A percentile compares a stretch with the other conserved stretches of the same genome.
Conservation (phyloP, 306 rosid genomes). For the Argentina anserina region DNA sequence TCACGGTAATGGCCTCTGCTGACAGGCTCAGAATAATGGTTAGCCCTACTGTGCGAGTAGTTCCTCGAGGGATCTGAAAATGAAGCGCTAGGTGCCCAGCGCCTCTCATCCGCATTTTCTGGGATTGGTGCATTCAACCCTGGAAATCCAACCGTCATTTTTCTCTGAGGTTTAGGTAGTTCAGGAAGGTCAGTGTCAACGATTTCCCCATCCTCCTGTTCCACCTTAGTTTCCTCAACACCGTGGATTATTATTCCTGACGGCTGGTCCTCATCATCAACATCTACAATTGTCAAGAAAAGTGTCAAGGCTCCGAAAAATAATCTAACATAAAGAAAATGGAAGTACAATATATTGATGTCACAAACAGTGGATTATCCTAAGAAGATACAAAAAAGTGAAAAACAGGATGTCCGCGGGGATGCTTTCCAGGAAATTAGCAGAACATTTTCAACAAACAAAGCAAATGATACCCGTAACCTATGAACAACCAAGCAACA, state of each 20-base stretch:
- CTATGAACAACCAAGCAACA: neutral
- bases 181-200: conserved; percentile 40
- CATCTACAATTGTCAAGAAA: conserved; percentile 43
- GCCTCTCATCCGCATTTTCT: conserved; percentile 64
- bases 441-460: neutral
- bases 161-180: conserved; percentile 43
- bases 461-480: neutral
- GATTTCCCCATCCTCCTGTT: conserved; percentile 95
- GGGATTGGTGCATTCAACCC: conserved; percentile 93
- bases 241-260: conserved; percentile 79
- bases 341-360: neutral
- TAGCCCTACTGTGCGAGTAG: conserved; percentile 45
- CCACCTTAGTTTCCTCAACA: conserved; percentile 50
- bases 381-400: conserved; percentile 2
- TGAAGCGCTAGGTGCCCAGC: conserved; percentile 57
- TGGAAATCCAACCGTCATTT: conserved; percentile 71
- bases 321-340: conserved; percentile 5
- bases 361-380: neutral
- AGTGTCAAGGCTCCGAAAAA: conserved; percentile 1
- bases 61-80: conserved; percentile 46
- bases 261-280: conserved; percentile 79
- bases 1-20: conserved; percentile 60
- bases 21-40: conserved; percentile 36
- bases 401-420: neutral
- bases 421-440: neutral